Evolutionary conservation across 768 basidiomycete genomes (phyloP).

Genomic region (Polyporus arcularius): DNA sequence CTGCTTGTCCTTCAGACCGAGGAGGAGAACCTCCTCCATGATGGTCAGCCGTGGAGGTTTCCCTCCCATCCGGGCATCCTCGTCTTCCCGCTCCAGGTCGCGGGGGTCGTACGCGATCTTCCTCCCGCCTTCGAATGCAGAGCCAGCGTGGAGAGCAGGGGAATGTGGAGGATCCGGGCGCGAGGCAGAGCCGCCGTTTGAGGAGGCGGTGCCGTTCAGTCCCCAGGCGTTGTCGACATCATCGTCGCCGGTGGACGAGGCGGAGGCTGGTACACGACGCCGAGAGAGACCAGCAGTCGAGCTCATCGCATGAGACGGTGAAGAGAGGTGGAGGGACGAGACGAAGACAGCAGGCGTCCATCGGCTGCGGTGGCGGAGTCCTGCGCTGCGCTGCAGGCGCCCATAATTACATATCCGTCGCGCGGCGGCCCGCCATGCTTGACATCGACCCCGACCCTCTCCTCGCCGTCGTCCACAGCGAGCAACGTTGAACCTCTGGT

Average conservation of each 20-base stretch:
- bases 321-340: neutral
- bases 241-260: slow-evolving; percentile 37
- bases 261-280: slow-evolving; percentile 50
- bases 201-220: slow-evolving; percentile 31
- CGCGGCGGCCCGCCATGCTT: neutral
- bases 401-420: neutral
- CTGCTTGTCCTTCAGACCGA: slow-evolving; percentile 97
- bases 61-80: slow-evolving; percentile 64
- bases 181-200: slow-evolving; percentile 19
- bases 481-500: neutral
- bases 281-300: slow-evolving; percentile 57
- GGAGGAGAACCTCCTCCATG: slow-evolving; percentile 93
- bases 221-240: slow-evolving; percentile 32
- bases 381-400: neutral
- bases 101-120: slow-evolving; percentile 94
- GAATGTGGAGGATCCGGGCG: slow-evolving; percentile 15
- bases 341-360: neutral
- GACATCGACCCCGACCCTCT: neutral
- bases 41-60: slow-evolving; percentile 86
- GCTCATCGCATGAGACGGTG: slow-evolving; percentile 41
- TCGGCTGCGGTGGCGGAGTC: slow-evolving; percentile 1
- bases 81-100: slow-evolving; percentile 75
- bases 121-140: slow-evolving; percentile 82
- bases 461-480: neutral
- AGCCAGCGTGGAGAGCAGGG: slow-evolving; percentile 56